Base-by-base conservation (phyloP, 2,329 filamentous ascomycete genomes). In the Venturia aucupariae region DNA sequence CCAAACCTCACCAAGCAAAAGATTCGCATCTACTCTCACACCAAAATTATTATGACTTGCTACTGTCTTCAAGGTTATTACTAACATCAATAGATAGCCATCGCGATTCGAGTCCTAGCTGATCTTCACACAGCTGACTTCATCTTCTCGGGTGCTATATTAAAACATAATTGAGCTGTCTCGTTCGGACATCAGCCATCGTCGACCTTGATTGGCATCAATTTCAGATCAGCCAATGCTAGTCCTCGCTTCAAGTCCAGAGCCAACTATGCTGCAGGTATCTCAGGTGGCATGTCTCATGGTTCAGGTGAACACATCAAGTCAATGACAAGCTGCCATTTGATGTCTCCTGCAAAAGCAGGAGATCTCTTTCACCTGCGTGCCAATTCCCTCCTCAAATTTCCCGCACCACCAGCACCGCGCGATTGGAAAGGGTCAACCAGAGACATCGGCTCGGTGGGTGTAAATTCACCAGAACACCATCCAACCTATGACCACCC, bases 301-400 rank as follows among this genome's bases (percentile, higher is more conserved):
- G 60, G 27, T 15, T 32, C n/a, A 10, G 62, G 46, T 19, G 62
- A 62, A n/a, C 62, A 63, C 35, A 57, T 63, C 19, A 59, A 39
- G 24, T 32, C 44, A 7, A 32, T 59, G 62, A 59, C 27, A n/a
- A 24, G n/a, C n/a, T 63, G 62, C 27, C 62, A 27, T 35, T 44
- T 63, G 13, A 32, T 63, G 44, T 61, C 24, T n/a, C 46, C 62
- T 24, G 19, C 55, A 4, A 63, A 63, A 44, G 51, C 32, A 22
- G 38, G 38, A 5, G 62, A 63, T 38, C 4, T 3, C 8, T 63
- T 63, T 22, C 27, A 42, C 19, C 24, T 63, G 11, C 24, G 22
- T 39, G 62, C 48, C 4, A 55, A 63, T 27, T 63, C 63, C 39
- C 10, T 63, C 27, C 55, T 63, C 42, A 44, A 17, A n/a, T 44